Base-by-base conservation (phyloP, 2,329 filamentous ascomycete species). In the Paecilomyces dactylethromorphus region DNA sequence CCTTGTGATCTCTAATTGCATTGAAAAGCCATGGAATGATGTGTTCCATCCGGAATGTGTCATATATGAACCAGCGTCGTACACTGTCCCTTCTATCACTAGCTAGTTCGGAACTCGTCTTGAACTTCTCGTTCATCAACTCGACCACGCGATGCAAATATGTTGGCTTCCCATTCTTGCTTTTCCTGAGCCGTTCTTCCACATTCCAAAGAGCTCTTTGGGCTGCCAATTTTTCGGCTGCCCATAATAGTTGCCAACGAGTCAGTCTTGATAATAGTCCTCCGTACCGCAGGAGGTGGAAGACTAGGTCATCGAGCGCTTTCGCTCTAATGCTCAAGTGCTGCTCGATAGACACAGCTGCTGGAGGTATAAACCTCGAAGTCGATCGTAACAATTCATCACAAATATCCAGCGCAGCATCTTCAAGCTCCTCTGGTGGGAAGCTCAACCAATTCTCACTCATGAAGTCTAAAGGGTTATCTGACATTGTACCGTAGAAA, bases 141-240 rank as follows among this genome's bases (percentile, higher is more conserved):
- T 87, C 84, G 54, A 95, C 84, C 55, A 93, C 85, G 60, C 90
- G 87, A 12, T 86, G 84, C 57, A 96, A 80, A 56, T 95, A 80
- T 3, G 87, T 88, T 68, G 86, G 86, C 67, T 88, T 86, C 50
- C 85, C 83, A 18, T 81, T 79, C 13, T 67, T 83, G 55, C 79
- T 80, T 56, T 83, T 80, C 7, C 87, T 81, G 56, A 88, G 87
- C 7, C 80, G 78, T 69, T 96, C 90, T 68, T 96, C 91, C 56
- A 85, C 81, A 62, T 86, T 87, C 92, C 93, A 97, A 39, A 97
- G 81, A 53, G 86, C 81, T 60, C 84, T 82, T 18, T 91, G 91
- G 35, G 92, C 90, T 51, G 88, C 86, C 76, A 97, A 83, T 74
- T 92, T 96, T 73, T 99, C 94, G 0, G 93, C 93, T 68, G 93